Conservation (phyloP, 768 basidiomycete species). For the Suillus fuscotomentosus region DNA sequence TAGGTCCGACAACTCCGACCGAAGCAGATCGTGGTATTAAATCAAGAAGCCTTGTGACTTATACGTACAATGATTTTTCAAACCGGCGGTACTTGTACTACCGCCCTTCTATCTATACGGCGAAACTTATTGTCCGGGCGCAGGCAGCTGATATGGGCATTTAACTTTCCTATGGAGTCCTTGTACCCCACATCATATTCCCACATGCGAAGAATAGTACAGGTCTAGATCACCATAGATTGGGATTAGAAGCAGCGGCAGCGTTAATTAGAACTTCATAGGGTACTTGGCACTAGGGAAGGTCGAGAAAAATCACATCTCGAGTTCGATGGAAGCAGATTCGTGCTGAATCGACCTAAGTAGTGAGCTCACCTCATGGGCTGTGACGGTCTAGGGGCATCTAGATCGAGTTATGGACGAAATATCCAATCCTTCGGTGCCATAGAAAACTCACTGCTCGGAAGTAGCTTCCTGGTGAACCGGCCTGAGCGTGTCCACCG, state of each 20-base stretch:
- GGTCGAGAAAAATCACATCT: background rate
- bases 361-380: background rate
- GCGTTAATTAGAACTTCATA: background rate
- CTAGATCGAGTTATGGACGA: background rate
- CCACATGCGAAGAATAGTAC: background rate
- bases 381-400: background rate
- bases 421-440: background rate
- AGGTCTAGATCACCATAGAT: background rate
- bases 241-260: background rate
- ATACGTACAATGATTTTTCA: background rate
- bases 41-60: background rate
- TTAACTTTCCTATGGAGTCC: background rate
- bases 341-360: background rate
- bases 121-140: background rate
- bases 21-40: background rate
- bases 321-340: background rate
- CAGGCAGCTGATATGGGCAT: background rate
- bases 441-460: background rate
- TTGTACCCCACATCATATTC: background rate
- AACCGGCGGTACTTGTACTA: background rate
- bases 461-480: no score
- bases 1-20: conserved; percentile 1
- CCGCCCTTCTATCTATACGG: background rate
- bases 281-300: background rate
- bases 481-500: no score